These are phyloP conservation scores for Ganoderma leucocontextum DNA, from an alignment of 1,284 basidiomycete genomes.

Conservation along the genomic window DNA sequence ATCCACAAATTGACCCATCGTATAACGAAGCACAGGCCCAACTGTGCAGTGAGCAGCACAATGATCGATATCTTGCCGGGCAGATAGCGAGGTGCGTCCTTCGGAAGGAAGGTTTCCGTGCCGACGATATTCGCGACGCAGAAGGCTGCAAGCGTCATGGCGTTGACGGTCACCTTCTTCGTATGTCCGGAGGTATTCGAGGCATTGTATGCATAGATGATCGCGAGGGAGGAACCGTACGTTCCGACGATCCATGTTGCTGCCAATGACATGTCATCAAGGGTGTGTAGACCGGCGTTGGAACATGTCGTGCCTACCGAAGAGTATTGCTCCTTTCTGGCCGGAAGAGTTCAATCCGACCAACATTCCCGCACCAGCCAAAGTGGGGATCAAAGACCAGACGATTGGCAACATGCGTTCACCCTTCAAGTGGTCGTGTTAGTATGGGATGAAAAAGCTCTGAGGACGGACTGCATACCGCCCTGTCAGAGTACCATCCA, in stretches of 20 bases:
- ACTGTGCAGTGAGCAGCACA: conserved; percentile 61
- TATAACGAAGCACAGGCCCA: conserved; percentile 57
- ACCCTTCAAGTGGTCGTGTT: conserved; percentile 44
- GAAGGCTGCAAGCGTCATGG: conserved; percentile 66
- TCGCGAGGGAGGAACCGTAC: conserved; percentile 66
- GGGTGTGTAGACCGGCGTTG: background rate
- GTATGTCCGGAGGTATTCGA: conserved; percentile 73
- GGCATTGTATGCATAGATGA: conserved; percentile 73
- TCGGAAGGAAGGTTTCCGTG: conserved; percentile 68
- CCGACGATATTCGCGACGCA: conserved; percentile 67
- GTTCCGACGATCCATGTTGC: conserved; percentile 65
- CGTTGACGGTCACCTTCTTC: conserved; percentile 71
- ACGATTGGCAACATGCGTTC: conserved; percentile 73
- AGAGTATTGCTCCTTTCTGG: conserved; percentile 63
- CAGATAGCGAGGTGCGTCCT: conserved; percentile 68
- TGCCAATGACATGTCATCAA: conserved; percentile 30
- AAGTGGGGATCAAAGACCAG: conserved; percentile 66
- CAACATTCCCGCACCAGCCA: conserved; percentile 63
- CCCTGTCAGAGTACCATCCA: conserved; percentile 73
- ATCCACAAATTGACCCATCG: conserved; percentile 64
- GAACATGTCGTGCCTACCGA: conserved; percentile 50
- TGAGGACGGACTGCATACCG: conserved; percentile 44
- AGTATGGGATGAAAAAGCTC: background rate
- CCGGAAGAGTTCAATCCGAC: conserved; percentile 61
- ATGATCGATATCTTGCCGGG: conserved; percentile 72